A percentile compares a stretch with the other conserved stretches of the same genome.
Conservation (phyloP, 306 rosid species). For the Corylus heterophylla region DNA sequence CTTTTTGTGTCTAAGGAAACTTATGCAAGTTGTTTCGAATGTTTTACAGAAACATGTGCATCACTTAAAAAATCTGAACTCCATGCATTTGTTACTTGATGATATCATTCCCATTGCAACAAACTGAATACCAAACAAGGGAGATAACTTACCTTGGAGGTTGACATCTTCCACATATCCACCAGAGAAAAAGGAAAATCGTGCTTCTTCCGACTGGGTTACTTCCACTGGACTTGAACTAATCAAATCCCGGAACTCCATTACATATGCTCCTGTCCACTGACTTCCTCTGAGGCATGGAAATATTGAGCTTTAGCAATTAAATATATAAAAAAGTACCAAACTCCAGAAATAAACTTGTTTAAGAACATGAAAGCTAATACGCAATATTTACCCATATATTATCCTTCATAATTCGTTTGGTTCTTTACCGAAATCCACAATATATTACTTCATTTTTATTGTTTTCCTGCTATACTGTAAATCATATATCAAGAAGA, state of each 20-base stretch:
- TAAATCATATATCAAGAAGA: background rate
- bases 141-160: constrained; percentile 54
- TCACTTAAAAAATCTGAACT: background rate
- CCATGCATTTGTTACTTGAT: background rate
- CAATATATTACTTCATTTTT: background rate
- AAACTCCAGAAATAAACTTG: constrained; percentile 8
- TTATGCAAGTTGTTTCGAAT: background rate
- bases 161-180: constrained; percentile 76
- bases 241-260: constrained; percentile 72
- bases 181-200: constrained; percentile 81
- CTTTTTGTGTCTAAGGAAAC: background rate
- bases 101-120: constrained; percentile 10
- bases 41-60: background rate
- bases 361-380: background rate
- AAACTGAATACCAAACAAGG: constrained; percentile 13
- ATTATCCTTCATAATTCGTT: background rate
- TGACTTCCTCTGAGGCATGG: constrained; percentile 64
- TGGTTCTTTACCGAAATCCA: too few species aligned
- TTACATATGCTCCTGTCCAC: constrained; percentile 84
- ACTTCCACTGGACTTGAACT: constrained; percentile 42
- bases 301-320: constrained; percentile 19
- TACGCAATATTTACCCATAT: background rate
- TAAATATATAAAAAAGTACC: background rate
- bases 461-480: background rate
- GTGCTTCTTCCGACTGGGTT: constrained; percentile 58